Base-by-base conservation (phyloP, 148 eudicot species). In the Nepenthes mirabilis region DNA sequence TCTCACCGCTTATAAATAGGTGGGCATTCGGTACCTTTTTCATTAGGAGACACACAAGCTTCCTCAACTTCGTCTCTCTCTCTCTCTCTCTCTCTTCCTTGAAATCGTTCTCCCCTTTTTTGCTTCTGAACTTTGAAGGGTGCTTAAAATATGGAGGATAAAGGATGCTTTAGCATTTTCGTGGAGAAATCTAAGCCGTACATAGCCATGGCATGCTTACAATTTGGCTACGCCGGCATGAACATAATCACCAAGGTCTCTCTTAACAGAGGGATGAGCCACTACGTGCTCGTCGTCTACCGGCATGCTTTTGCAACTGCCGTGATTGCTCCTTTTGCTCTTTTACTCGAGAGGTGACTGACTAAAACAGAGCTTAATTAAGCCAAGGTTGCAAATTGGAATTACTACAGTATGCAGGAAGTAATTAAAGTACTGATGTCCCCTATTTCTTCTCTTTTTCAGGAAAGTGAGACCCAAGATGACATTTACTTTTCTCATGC, bases 231-330 rank as follows among this genome's bases (percentile, higher is more conserved):
- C 60, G 91, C 91, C 2, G 91, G 97, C 2, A 83, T 86, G 89
- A 83, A 83, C 71, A 83, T 86, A 49, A 81, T 89, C 43, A 83
- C 97, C 51, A 89, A 89, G 59, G 97, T 86, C 23, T 83, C 94
- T 33, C 89, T 86, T 35, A 83, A 86, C 59, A 71, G 80, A 14
- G 97, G 97, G 2, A 89, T 89, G 97, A 89, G 94, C 62, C 94
- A 89, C 53, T 89, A 89, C 35, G 87, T 83, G 1, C 82, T 89
- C 0, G 94, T 86, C 36, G 94, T 86, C 32, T 86, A 89, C 34
- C 72, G 97, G 37, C 89, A 89, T 40, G 90, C 94, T 72, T 81
- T 89, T 36, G 97, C 97, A 33, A 82, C 97, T 37, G 81, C 72
- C 1, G 90, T 73, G 32, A 79, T 89, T 4, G 97, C 94, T 43